phyloP scores from a whole-genome alignment of 306 rosid genomes.

The Rosa lucieae region DNA sequence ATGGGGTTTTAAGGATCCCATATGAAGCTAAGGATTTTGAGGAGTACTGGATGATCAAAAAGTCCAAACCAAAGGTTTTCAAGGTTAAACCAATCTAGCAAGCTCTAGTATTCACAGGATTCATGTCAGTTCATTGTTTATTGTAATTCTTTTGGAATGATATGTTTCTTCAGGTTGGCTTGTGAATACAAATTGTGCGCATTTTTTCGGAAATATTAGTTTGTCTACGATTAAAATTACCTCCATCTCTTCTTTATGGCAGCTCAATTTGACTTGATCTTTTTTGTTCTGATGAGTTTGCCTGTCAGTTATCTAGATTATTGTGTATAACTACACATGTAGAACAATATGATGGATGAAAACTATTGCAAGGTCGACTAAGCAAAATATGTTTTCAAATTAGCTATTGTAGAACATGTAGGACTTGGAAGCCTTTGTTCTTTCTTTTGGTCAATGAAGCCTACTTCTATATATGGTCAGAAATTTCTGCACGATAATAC shows the following conservation, averaged over 20 bases:
- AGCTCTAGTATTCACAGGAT: not conserved
- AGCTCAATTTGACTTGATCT: not conserved
- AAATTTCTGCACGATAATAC: not conserved
- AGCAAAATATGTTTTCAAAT: not conserved
- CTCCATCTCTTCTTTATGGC: not conserved
- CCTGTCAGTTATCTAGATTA: not conserved
- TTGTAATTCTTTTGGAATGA: not conserved
- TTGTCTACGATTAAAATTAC: not conserved
- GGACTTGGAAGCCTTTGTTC: no score
- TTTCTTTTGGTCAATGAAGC: not conserved
- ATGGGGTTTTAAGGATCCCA: slow-evolving; percentile 53
- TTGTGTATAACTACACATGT: not conserved
- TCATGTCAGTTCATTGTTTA: not conserved
- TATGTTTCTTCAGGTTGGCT: slow-evolving; percentile 4
- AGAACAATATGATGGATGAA: not conserved
- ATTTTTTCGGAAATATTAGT: not conserved
- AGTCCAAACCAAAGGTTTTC: slow-evolving; percentile 29
- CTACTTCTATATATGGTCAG: not conserved
- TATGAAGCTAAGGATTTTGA: slow-evolving; percentile 52
- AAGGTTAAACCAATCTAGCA: slow-evolving; percentile 22
- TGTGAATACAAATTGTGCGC: not conserved
- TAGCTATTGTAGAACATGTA: not conserved
- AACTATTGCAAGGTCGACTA: no score
- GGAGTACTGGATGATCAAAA: slow-evolving; percentile 35
- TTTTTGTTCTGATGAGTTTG: not conserved